These are phyloP conservation scores for Teratosphaeria pseudoeucalypti DNA, from an alignment of 2,329 filamentous ascomycete species.

Conservation along the genomic window DNA sequence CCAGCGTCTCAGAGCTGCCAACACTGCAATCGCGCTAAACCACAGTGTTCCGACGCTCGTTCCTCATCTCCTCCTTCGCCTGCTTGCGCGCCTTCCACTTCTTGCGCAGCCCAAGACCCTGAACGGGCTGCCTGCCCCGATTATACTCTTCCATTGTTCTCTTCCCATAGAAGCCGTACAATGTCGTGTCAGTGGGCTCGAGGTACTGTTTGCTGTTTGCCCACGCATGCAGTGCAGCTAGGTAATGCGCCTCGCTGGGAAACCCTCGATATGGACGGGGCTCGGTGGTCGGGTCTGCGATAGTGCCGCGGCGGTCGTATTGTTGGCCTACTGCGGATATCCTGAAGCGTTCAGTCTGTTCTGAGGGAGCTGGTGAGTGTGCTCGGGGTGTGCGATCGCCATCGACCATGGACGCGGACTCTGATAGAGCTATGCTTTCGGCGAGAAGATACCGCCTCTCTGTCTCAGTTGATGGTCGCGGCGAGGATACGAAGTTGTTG, in stretches of 20 bases:
- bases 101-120: conserved; percentile 14
- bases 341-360: neutral
- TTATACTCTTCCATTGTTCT: conserved; percentile 19
- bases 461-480: conserved; percentile 22
- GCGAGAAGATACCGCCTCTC: conserved; percentile 21
- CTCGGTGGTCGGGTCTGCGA: conserved; percentile 1
- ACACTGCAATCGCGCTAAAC: neutral
- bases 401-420: conserved; percentile 26
- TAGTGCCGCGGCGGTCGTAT: conserved; percentile 2
- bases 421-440: conserved; percentile 8
- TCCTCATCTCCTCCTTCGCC: conserved; percentile 6
- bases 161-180: conserved; percentile 21
- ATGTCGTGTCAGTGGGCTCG: conserved; percentile 9
- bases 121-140: conserved; percentile 6
- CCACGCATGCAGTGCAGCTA: conserved; percentile 20
- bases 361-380: conserved; percentile 5
- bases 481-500: neutral
- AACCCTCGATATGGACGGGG: conserved; percentile 18
- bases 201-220: conserved; percentile 21
- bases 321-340: neutral
- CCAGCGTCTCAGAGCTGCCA: neutral
- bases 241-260: conserved; percentile 18
- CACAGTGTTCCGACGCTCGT: neutral
- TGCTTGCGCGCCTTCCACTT: conserved; percentile 13
- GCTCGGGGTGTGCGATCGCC: conserved; percentile 26